A percentile compares a stretch with the other conserved stretches of the same genome.
phyloP scores from a whole-genome alignment of 176 grass and related monocot genomes.

The Eragrostis nindensis region DNA sequence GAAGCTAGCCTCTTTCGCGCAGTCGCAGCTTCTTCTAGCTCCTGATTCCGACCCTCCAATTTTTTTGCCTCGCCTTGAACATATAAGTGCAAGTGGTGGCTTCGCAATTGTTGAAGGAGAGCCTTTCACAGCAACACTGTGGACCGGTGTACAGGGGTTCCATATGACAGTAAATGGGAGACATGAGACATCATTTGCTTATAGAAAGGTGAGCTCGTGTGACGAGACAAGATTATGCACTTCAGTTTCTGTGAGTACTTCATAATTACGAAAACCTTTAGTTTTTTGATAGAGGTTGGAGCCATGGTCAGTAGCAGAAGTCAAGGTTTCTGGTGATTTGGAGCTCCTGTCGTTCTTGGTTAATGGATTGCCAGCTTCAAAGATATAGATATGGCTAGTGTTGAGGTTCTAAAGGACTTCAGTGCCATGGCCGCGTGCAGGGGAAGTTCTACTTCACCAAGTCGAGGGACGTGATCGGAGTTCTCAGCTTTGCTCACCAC shows the following conservation, averaged over 20 bases:
- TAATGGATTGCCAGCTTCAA: slow-evolving; percentile 56
- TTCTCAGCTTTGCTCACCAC: not conserved
- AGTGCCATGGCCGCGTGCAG: not conserved
- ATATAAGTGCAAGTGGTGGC: slow-evolving; percentile 52
- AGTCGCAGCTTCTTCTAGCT: no score
- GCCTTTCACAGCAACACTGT: slow-evolving; percentile 76
- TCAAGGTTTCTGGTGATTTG: slow-evolving; percentile 72
- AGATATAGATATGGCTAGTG: slow-evolving; percentile 49
- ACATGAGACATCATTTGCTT: slow-evolving; percentile 81
- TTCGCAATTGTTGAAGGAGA: slow-evolving; percentile 72
- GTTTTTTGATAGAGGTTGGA: slow-evolving; percentile 67
- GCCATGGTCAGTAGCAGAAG: slow-evolving; percentile 83
- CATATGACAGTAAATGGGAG: slow-evolving; percentile 89
- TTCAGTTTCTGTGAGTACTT: slow-evolving; percentile 24
- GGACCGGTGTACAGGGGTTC: slow-evolving; percentile 76
- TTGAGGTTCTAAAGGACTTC: slow-evolving; percentile 56
- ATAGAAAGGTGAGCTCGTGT: slow-evolving; percentile 69
- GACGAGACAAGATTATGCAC: not conserved
- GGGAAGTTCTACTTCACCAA: not conserved
- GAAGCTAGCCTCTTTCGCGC: no score
- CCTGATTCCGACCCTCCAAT: no score
- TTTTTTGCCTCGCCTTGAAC: no score
- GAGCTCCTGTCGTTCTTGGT: slow-evolving; percentile 66
- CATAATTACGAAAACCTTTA: slow-evolving; percentile 50
- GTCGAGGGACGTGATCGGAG: not conserved